These are phyloP conservation scores for Geranomyces michiganensis DNA, from an alignment of 192 early-diverging fungal species.

Conservation along the genomic window DNA sequence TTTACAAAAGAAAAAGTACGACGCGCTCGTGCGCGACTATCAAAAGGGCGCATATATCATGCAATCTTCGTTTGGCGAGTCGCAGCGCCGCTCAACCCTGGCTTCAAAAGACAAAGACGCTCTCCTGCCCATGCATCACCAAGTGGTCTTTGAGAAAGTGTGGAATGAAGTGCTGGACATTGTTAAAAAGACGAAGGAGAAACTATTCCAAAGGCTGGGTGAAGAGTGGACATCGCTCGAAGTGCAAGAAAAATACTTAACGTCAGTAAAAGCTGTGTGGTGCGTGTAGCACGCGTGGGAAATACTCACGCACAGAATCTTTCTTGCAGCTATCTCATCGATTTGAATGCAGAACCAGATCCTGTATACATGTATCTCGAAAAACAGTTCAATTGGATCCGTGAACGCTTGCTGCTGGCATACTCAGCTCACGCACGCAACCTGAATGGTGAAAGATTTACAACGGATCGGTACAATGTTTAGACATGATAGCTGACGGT, in stretches of 20 bases:
- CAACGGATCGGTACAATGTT: background rate
- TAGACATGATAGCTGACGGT: background rate
- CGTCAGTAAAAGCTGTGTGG: slow-evolving; percentile 51
- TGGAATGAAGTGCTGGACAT: slow-evolving; percentile 91
- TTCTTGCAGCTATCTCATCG: slow-evolving; percentile 65
- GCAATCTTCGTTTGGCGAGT: slow-evolving; percentile 52
- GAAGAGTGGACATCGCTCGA: slow-evolving; percentile 80
- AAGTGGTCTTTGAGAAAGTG: slow-evolving; percentile 89
- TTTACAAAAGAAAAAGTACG: slow-evolving; percentile 81
- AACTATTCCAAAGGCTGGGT: slow-evolving; percentile 74
- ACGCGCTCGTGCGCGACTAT: slow-evolving; percentile 91
- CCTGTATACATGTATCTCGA: slow-evolving; percentile 89
- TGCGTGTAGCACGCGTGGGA: background rate
- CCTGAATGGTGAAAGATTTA: slow-evolving; percentile 33
- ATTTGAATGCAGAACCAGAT: slow-evolving; percentile 78
- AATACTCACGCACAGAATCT: background rate
- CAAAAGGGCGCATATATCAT: slow-evolving; percentile 90
- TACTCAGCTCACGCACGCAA: slow-evolving; percentile 51
- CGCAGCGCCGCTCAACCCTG: background rate
- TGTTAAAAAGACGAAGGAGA: slow-evolving; percentile 70
- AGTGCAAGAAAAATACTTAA: slow-evolving; percentile 86
- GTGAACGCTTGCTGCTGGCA: slow-evolving; percentile 70
- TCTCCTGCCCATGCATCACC: slow-evolving; percentile 51
- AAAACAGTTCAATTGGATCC: slow-evolving; percentile 85
- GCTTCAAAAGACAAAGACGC: slow-evolving; percentile 26